Evolutionary conservation across 192 early-diverging fungal species (phyloP).

Genomic region (Coemansia sp.): DNA sequence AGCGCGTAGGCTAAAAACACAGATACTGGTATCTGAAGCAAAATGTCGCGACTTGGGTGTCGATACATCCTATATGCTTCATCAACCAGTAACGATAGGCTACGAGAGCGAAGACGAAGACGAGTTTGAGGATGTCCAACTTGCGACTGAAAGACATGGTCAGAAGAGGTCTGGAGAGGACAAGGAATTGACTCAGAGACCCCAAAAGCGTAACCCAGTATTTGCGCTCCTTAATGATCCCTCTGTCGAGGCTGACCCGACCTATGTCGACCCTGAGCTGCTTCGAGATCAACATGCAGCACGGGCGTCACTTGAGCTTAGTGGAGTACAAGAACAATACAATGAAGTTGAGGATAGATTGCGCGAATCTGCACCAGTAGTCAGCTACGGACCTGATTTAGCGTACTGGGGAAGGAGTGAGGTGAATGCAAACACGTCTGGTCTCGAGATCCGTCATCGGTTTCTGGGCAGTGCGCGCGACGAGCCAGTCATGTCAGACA

Average conservation of each 20-base stretch:
- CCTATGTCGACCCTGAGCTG: constrained; percentile 14
- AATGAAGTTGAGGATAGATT: constrained; percentile 51
- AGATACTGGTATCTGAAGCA: constrained; percentile 12
- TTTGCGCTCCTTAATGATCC: constrained; percentile 34
- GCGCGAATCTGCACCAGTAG: constrained; percentile 60
- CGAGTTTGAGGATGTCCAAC: constrained; percentile 44
- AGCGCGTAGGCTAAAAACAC: constrained; percentile 41
- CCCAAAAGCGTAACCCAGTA: constrained; percentile 25
- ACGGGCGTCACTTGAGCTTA: neutral
- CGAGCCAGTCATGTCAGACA: constrained; percentile 56
- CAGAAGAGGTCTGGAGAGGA: no score
- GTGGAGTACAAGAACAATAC: neutral
- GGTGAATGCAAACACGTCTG: constrained; percentile 59
- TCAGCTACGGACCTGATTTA: constrained; percentile 66
- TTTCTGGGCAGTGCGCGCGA: constrained; percentile 67
- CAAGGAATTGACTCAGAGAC: neutral
- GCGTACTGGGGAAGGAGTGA: constrained; percentile 63
- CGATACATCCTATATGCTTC: constrained; percentile 8
- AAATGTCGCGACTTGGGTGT: constrained; percentile 39
- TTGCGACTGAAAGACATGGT: neutral
- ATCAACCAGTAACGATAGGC: neutral
- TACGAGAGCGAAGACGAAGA: constrained; percentile 17
- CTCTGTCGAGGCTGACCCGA: constrained; percentile 20
- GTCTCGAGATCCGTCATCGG: constrained; percentile 59
- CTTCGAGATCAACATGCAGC: constrained; percentile 6